These are phyloP conservation scores for Suaeda aralocaspica DNA, from an alignment of 148 eudicot genomes.

Conservation along the genomic window DNA sequence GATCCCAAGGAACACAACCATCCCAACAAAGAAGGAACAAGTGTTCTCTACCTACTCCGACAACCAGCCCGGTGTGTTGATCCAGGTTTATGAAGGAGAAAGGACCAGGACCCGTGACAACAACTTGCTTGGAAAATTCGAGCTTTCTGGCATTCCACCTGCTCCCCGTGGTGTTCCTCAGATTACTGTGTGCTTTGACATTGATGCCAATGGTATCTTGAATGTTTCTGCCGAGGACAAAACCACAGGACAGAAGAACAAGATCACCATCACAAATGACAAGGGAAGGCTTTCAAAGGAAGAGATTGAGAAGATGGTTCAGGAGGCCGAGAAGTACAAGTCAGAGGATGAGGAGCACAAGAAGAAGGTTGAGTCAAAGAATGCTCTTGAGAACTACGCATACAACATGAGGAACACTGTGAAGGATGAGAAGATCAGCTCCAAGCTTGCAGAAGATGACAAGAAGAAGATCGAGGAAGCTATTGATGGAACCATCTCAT, in stretches of 20 bases:
- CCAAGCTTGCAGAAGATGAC: conserved; percentile 14
- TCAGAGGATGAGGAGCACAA: conserved; percentile 33
- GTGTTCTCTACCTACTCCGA: conserved; percentile 23
- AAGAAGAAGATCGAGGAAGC: conserved; percentile 33
- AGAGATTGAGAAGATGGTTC: conserved; percentile 34
- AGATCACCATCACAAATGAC: conserved; percentile 33
- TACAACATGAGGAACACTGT: conserved; percentile 30
- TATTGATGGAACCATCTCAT: conserved; percentile 22
- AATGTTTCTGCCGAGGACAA: conserved; percentile 35
- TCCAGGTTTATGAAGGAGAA: conserved; percentile 39
- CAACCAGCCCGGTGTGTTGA: conserved; percentile 29
- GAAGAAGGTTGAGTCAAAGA: conserved; percentile 31
- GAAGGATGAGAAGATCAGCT: conserved; percentile 20
- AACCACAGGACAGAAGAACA: conserved; percentile 30
- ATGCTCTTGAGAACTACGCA: conserved; percentile 26
- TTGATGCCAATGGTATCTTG: conserved; percentile 32
- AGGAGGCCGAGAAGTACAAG: conserved; percentile 34
- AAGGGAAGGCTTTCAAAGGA: conserved; percentile 33
- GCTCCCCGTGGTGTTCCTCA: conserved; percentile 30
- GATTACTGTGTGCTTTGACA: conserved; percentile 32
- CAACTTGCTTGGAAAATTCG: conserved; percentile 31
- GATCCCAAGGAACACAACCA: conserved; percentile 26
- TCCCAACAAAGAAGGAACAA: conserved; percentile 26
- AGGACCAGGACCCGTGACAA: conserved; percentile 30
- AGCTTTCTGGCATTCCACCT: conserved; percentile 31